Conservation (phyloP, 169 alveolate species). For the Plasmodium vivax region DNA sequence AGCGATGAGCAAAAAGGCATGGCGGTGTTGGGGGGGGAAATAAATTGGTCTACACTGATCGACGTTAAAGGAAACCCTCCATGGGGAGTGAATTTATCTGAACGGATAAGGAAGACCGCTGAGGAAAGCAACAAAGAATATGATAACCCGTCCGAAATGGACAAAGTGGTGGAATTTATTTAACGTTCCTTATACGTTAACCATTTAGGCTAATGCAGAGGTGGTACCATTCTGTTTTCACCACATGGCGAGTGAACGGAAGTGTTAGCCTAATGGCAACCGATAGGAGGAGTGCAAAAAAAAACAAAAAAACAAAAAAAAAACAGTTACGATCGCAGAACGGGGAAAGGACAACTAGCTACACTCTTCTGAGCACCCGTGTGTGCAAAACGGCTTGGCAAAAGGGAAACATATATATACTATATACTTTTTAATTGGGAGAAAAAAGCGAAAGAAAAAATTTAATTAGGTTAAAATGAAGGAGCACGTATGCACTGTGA, state of each 20-base stretch:
- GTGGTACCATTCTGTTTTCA: neutral
- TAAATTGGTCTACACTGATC: neutral
- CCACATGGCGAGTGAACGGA: neutral
- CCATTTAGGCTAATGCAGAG: neutral
- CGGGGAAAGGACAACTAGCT: neutral
- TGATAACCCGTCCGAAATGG: neutral
- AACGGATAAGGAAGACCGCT: neutral
- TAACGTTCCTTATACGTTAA: neutral
- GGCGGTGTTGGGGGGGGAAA: neutral
- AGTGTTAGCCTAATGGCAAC: too few species aligned
- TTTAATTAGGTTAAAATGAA: slow-evolving; percentile 3
- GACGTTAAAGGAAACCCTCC: neutral
- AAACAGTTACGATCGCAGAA: neutral
- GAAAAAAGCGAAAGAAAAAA: slow-evolving; percentile 6
- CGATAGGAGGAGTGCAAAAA: too few species aligned
- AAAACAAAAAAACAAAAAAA: neutral
- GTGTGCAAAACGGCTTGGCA: neutral
- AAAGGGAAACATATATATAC: neutral
- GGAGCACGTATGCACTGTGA: neutral
- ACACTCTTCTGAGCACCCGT: neutral
- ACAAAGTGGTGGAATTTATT: neutral
- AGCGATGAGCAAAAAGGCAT: neutral
- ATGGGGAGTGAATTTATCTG: neutral
- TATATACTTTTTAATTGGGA: neutral
- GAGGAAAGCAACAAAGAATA: neutral